Evolutionary conservation across 306 rosid genomes (phyloP), one percentile per base, ranked within the genome.

Genomic region (Neltuma alba): DNA sequence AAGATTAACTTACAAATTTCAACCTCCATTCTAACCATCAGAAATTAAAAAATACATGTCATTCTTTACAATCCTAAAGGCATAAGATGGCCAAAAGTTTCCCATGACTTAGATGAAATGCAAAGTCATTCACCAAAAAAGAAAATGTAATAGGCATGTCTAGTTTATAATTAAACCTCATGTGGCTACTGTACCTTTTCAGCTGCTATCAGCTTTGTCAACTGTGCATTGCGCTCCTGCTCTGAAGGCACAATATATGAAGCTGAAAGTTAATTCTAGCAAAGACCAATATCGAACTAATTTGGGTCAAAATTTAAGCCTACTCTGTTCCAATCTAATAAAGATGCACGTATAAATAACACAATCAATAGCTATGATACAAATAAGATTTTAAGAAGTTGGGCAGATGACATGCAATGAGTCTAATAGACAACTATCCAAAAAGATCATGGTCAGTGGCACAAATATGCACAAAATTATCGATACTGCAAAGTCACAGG

Each of bases 181-280:
- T 16, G 31, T 42, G 38, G 80, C 63, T 57, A 47, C 62, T 74
- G 67, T 88, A 88, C 97, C 98, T 86, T 90, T 80, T 90, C 97
- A 6, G 82, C 81, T 38, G 90, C 77, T 76, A 81, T 60, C 72
- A 42, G 81, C 57, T 83, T 92, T 21, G 84, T 66, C 83, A 89
- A 79, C 79, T 79, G 85, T 63, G 69, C 38, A 79, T 87, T 81
- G 64, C 37, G 83, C 72, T 85, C 89, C 76, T 82, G 83, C 81
- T 88, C 97, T 91, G 88, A 44, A 64, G 77, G 54, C 27, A 87
- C 74, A 81, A 73, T 38, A 78, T 54, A 69, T 60, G 84, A 45
- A 78, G 77, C 81, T n/a, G 70, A 72, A 60, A 65, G 83, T 91
- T 70, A 89, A 80, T 74, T 80, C 79, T 79, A 82, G 67, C 74